Percentiles rank a stretch among this genome's conserved stretches.
Evolutionary conservation across 2,329 filamentous ascomycete species (phyloP).

Genomic region (Ceratocystis albifundus): DNA sequence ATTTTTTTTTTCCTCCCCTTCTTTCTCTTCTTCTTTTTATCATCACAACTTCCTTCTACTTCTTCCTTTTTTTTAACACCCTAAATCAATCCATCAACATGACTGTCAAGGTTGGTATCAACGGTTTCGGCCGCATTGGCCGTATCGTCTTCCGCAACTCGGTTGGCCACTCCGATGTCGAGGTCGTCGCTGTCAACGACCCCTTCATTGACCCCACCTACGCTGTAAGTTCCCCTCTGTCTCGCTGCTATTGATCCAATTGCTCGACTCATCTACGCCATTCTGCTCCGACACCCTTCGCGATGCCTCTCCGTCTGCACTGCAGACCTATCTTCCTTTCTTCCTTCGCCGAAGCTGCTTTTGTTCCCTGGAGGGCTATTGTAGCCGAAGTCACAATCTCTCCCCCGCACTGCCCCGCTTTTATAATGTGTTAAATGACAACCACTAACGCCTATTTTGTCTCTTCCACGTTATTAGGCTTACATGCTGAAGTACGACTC

Average conservation of each 20-base stretch:
- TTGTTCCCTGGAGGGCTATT: conserved; percentile 5
- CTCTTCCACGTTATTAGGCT: conserved; percentile 43
- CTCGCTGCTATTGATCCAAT: conserved; percentile 9
- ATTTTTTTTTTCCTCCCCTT: conserved; percentile 6
- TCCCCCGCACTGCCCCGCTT: conserved; percentile 17
- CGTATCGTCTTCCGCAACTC: conserved; percentile 99
- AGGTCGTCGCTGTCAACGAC: conserved; percentile 96
- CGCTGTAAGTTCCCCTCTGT: conserved; percentile 58
- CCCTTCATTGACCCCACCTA: conserved; percentile 98
- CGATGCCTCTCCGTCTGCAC: conserved; percentile 2
- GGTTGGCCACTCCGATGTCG: conserved; percentile 75
- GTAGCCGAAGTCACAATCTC: conserved; percentile 13
- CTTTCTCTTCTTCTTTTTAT: conserved; percentile 1
- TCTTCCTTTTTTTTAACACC: conserved; percentile 10
- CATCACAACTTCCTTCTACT: conserved; percentile 5
- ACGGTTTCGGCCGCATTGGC: conserved; percentile 99
- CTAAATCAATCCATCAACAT: conserved; percentile 28
- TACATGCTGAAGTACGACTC: conserved; percentile 99
- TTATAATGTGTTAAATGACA: conserved; percentile 21
- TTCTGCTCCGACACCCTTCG: conserved; percentile 17
- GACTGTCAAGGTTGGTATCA: conserved; percentile 79
- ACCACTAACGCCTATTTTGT: not conserved
- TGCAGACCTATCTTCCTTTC: not conserved
- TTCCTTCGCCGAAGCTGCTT: not conserved
- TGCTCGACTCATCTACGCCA: not conserved